These are phyloP conservation scores for Penicillium manginii DNA, from an alignment of 495 filamentous ascomycete genomes.

Conservation along the genomic window DNA sequence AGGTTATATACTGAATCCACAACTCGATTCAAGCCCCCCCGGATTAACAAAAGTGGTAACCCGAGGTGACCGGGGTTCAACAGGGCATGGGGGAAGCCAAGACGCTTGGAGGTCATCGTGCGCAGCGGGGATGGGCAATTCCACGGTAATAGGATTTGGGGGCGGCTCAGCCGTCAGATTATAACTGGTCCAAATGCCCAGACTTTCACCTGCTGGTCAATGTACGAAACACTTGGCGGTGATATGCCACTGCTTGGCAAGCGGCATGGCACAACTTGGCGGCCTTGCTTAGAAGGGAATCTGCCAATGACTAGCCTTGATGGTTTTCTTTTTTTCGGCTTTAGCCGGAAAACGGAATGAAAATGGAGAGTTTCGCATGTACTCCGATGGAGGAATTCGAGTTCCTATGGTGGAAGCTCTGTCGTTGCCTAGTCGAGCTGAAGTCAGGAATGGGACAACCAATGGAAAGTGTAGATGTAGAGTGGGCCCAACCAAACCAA, in stretches of 20 bases:
- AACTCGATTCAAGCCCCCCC: slow-evolving; percentile 3
- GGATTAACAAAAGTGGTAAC: slow-evolving; percentile 31
- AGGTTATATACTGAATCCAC: slow-evolving; percentile 26
- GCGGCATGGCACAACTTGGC: slow-evolving; percentile 21
- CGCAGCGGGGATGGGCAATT: slow-evolving; percentile 21
- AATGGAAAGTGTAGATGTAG: slow-evolving; percentile 6
- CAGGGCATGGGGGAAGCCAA: slow-evolving; percentile 23
- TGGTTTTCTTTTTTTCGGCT: background rate
- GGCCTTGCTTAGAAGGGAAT: slow-evolving; percentile 8
- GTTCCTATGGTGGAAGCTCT: background rate
- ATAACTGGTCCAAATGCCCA: slow-evolving; percentile 17
- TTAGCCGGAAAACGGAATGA: background rate
- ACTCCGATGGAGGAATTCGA: background rate
- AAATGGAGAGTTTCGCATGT: no score
- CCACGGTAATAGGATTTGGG: slow-evolving; percentile 18
- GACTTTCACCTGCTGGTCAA: slow-evolving; percentile 4
- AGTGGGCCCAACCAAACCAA: background rate
- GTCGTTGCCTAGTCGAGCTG: slow-evolving; percentile 2
- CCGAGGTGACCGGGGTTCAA: slow-evolving; percentile 17
- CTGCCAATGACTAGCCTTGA: slow-evolving; percentile 2
- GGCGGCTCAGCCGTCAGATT: slow-evolving; percentile 13
- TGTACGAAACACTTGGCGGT: slow-evolving; percentile 9
- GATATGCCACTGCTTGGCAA: slow-evolving; percentile 20
- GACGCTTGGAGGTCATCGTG: slow-evolving; percentile 26
- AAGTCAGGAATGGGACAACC: background rate